These are phyloP conservation scores for Fusarium staphyleae DNA, from an alignment of 2,329 filamentous ascomycete species.

Conservation along the genomic window DNA sequence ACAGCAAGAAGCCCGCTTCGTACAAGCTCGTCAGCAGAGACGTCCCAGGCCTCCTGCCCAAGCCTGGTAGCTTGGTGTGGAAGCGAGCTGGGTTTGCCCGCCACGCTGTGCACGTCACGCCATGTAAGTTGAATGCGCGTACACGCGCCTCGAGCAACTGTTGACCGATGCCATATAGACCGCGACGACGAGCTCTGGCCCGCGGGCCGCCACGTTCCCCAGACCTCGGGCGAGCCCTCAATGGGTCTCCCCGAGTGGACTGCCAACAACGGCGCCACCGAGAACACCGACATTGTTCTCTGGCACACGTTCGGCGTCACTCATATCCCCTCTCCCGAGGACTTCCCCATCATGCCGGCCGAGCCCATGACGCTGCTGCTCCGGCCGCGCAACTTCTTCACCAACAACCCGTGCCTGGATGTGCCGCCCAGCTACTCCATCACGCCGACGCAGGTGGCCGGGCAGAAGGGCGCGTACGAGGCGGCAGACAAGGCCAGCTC, in stretches of 20 bases:
- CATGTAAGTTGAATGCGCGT: conserved; percentile 80
- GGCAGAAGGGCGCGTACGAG: conserved; percentile 36
- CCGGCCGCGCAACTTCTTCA: conserved; percentile 83
- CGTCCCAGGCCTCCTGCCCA: conserved; percentile 79
- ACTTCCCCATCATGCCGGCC: conserved; percentile 91
- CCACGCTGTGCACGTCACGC: conserved; percentile 88
- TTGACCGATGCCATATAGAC: conserved; percentile 56
- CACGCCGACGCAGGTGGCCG: conserved; percentile 42
- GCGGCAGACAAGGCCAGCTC: conserved; percentile 34
- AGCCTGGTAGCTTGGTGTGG: conserved; percentile 83
- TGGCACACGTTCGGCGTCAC: conserved; percentile 95
- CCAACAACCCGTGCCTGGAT: conserved; percentile 79
- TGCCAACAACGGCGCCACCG: conserved; percentile 72
- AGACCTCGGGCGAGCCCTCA: conserved; percentile 82
- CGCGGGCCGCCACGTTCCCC: conserved; percentile 85
- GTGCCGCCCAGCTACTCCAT: conserved; percentile 65
- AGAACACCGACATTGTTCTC: conserved; percentile 85
- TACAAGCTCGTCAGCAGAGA: conserved; percentile 93
- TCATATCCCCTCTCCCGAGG: conserved; percentile 88
- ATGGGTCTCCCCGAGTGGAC: conserved; percentile 80
- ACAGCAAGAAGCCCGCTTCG: conserved; percentile 82
- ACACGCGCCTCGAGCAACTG: accelerated
- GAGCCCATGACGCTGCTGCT: conserved; percentile 84
- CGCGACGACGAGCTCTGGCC: conserved; percentile 83
- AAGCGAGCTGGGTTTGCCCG: conserved; percentile 88